A percentile compares a stretch with the other conserved stretches of the same genome.
phyloP scores from a whole-genome alignment of 805 yeast species.

The baker's yeast (Saccharomyces cerevisiae) region DNA sequence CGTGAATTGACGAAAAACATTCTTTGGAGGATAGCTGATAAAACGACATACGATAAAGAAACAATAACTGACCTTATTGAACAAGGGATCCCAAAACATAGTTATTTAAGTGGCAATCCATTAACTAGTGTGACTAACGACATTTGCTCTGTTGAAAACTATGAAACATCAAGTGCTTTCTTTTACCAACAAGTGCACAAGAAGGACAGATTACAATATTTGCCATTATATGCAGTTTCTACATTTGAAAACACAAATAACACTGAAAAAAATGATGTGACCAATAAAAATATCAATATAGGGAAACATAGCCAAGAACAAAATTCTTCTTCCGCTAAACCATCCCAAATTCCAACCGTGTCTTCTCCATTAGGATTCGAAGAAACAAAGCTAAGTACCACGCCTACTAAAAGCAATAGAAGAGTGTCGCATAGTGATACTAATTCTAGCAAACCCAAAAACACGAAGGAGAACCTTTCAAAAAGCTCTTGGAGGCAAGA shows the following conservation, averaged over 20 bases:
- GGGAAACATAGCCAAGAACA: neutral
- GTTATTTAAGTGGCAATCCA: conserved; percentile 11
- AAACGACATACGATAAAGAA: conserved; percentile 4
- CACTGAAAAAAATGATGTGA: neutral
- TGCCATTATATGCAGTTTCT: conserved; percentile 6
- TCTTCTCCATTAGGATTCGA: neutral
- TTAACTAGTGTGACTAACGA: conserved; percentile 23
- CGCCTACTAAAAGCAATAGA: neutral
- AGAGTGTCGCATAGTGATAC: neutral
- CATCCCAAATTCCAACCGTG: neutral
- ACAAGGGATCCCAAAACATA: conserved; percentile 17
- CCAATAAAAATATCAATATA: neutral
- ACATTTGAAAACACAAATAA: neutral
- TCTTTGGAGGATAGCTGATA: conserved; percentile 5
- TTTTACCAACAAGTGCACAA: conserved; percentile 21
- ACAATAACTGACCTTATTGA: conserved; percentile 12
- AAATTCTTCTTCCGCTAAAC: neutral
- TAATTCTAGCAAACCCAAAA: neutral
- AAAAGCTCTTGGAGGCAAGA: conserved; percentile 11
- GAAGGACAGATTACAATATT: conserved; percentile 12
- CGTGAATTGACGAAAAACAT: conserved; percentile 12
- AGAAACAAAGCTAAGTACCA: neutral
- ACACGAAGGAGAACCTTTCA: neutral
- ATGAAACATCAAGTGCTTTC: conserved; percentile 18
- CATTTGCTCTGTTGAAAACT: conserved; percentile 22